Base-by-base conservation (phyloP, 2,329 filamentous ascomycete species). In the Fusarium sp. region DNA sequence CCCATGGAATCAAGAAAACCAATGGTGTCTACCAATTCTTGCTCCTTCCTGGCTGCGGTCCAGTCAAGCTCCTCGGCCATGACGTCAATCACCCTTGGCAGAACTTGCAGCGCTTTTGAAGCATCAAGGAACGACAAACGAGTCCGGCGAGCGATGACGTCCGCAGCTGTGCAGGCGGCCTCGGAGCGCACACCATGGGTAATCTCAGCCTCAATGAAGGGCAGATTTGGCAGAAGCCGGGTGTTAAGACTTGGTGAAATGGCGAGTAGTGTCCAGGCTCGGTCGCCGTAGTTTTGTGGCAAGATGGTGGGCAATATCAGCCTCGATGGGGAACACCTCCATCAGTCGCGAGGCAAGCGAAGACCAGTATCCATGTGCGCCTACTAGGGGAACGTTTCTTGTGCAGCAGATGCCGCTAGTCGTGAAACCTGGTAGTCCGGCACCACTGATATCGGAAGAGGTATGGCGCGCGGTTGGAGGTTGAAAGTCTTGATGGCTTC, bases 91-190 rank as follows among this genome's bases (percentile, higher is more conserved):
- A 95, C 90, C 23, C 83, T 85, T 9, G 93, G 92, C 20, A 95
- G 87, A 2, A 92, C 89, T 79, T 92, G 89, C 13, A 94, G 87
- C 0, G 92, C 91, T 30, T 91, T 91, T 79, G 93, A 89, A 2
- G 92, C 92, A 81, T 95, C 94, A 72, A 95, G 84, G 85, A 95
- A 95, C n/a, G 93, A 92, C 52, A 95, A 85, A 64, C 93, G 88
- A 50, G 91, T 94, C 66, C 93, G 87, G 65, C 93, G 90, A 18
- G 92, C 91, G 66, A 95, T 87, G 39, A 94, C 89, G 80, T 95
- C 93, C 54, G 92, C 88, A 3, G 92, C 92, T 4, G 91, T 93
- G 81, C 93, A 91, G 3, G 93, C 93, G 68, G 93, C 92, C 83
- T 95, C 93, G 80, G 92, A 88, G 68, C 92, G 90, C 25, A 93